phyloP scores from a whole-genome alignment of 768 basidiomycete genomes.

The Lactarius vividus region DNA sequence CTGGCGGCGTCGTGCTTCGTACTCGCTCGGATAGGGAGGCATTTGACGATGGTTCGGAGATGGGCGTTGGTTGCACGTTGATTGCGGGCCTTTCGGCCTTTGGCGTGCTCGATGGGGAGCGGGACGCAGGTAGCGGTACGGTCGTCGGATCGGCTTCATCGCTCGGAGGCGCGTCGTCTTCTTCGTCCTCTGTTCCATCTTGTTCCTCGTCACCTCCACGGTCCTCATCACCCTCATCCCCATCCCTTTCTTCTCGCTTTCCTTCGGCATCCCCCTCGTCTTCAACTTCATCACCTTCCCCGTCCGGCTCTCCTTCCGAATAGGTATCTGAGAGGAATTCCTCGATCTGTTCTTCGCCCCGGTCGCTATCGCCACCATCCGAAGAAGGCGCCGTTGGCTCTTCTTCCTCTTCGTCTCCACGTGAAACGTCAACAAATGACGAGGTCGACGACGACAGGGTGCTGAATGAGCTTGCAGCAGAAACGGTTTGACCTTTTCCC shows the following conservation, averaged over 20 bases:
- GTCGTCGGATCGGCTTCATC: slow-evolving; percentile 19
- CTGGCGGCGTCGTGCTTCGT: slow-evolving; percentile 60
- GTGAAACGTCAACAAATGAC: slow-evolving; percentile 26
- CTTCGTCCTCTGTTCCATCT: slow-evolving; percentile 21
- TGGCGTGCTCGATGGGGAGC: slow-evolving; percentile 60
- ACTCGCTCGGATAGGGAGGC: slow-evolving; percentile 32
- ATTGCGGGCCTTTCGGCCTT: slow-evolving; percentile 50
- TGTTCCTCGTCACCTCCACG: slow-evolving; percentile 27
- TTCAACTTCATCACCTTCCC: slow-evolving; percentile 25
- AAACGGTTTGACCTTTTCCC: slow-evolving; percentile 1
- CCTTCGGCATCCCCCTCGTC: slow-evolving; percentile 28
- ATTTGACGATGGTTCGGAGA: slow-evolving; percentile 32
- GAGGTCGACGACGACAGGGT: slow-evolving; percentile 20
- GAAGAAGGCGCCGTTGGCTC: slow-evolving; percentile 15
- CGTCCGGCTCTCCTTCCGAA: slow-evolving; percentile 33
- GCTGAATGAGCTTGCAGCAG: slow-evolving; percentile 20
- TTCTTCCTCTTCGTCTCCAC: slow-evolving; percentile 26
- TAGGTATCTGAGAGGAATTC: slow-evolving; percentile 32
- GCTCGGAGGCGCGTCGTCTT: not conserved
- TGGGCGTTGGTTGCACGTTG: slow-evolving; percentile 38
- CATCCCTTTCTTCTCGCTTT: slow-evolving; percentile 22
- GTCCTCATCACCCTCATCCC: slow-evolving; percentile 38
- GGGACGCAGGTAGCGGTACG: slow-evolving; percentile 42
- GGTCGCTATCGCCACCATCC: slow-evolving; percentile 26
- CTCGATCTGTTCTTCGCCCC: slow-evolving; percentile 18